Conservation (phyloP, 2,329 filamentous ascomycete genomes). For the Salinomyces thailandicus region DNA sequence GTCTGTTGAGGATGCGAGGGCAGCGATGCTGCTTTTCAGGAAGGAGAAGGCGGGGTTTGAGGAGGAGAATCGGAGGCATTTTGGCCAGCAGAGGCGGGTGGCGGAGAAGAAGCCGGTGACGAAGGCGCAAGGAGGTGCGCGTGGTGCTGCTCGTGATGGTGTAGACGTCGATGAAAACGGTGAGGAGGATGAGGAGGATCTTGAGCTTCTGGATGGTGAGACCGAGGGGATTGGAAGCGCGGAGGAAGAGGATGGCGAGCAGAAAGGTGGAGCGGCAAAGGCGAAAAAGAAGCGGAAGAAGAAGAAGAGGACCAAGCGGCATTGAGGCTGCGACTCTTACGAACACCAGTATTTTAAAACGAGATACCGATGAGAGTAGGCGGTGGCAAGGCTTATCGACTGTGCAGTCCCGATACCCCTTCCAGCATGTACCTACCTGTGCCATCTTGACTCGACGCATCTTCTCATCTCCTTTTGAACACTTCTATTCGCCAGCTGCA, state of each 20-base stretch:
- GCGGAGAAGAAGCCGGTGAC: constrained; percentile 5
- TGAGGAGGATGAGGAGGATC: constrained; percentile 15
- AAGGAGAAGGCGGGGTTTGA: constrained; percentile 79
- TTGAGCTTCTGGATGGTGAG: constrained; percentile 19
- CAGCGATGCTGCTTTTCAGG: constrained; percentile 80
- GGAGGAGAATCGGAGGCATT: constrained; percentile 62
- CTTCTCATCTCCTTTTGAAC: no score
- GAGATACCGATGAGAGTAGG: no score
- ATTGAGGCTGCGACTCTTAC: no score
- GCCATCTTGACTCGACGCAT: no score
- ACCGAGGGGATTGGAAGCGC: constrained; percentile 16
- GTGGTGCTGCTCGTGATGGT: constrained; percentile 12
- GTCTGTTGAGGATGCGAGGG: constrained; percentile 67
- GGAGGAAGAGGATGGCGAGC: constrained; percentile 12
- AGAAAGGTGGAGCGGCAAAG: constrained; percentile 12
- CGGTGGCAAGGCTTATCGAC: no score
- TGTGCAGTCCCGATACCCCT: no score
- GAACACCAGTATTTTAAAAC: no score
- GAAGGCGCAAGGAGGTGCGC: constrained; percentile 7
- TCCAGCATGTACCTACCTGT: no score
- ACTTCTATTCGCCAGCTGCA: no score
- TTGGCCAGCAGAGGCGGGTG: constrained; percentile 26
- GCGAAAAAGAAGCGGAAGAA: constrained; percentile 23
- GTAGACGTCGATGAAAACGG: constrained; percentile 17
- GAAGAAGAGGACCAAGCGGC: constrained; percentile 26